Evolutionary conservation across 805 yeast species (phyloP).

Genomic region (Candida anglica): DNA sequence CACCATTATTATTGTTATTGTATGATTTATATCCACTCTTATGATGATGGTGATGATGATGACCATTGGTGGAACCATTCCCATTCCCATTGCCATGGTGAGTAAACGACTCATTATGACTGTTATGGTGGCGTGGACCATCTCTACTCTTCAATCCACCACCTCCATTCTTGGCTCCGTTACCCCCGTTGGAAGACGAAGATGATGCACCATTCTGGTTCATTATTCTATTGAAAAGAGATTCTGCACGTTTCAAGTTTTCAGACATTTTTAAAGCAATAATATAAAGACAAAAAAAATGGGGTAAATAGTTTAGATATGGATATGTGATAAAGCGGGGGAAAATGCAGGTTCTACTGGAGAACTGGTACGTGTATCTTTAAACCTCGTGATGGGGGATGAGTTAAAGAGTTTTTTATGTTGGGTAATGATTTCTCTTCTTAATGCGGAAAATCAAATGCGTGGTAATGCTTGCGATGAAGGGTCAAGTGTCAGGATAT

Average conservation of each 20-base stretch:
- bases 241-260: slow-evolving; percentile 44
- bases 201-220: slow-evolving; percentile 24
- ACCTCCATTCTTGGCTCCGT: background rate
- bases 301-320: too few relatives aligned
- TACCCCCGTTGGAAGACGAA: background rate
- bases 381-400: too few relatives aligned
- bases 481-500: too few relatives aligned
- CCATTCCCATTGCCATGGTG: slow-evolving; percentile 2
- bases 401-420: too few relatives aligned
- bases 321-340: too few relatives aligned
- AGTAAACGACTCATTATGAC: background rate
- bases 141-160: background rate
- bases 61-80: slow-evolving; percentile 6
- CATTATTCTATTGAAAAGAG: slow-evolving; percentile 43
- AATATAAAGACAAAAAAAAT: too few relatives aligned
- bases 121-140: background rate
- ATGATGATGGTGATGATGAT: slow-evolving; percentile 7
- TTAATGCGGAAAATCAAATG: too few relatives aligned
- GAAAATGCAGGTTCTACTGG: too few relatives aligned
- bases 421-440: too few relatives aligned
- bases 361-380: too few relatives aligned
- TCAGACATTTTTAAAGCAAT: slow-evolving; percentile 42
- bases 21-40: slow-evolving; percentile 6
- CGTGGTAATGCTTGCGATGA: too few relatives aligned
- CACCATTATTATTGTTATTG: slow-evolving; percentile 7